Conservation (phyloP, 306 rosid species). For the Hippophae gyantsensis region DNA sequence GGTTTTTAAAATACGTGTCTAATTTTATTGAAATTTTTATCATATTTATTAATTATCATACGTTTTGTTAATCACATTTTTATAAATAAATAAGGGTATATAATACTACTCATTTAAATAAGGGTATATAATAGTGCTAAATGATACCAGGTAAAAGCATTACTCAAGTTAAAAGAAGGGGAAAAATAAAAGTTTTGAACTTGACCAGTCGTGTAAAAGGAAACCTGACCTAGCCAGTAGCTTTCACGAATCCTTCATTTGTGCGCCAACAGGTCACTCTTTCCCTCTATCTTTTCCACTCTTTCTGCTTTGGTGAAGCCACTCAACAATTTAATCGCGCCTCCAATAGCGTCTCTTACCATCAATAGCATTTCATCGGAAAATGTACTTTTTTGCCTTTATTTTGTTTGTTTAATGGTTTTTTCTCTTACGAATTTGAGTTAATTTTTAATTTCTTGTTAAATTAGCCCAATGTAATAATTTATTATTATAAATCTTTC, state of each 20-base stretch:
- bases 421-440: neutral
- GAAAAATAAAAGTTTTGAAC: neutral
- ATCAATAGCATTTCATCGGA: slow-evolving; percentile 13
- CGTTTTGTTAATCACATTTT: too few species aligned
- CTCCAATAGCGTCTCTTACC: slow-evolving; percentile 12
- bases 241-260: slow-evolving; percentile 24
- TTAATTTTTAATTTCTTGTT: neutral
- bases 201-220: slow-evolving; percentile 10
- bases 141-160: too few species aligned
- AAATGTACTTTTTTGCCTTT: slow-evolving; percentile 14
- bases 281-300: neutral
- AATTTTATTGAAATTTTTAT: too few species aligned
- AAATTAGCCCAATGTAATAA: too few species aligned
- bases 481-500: neutral
- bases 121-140: too few species aligned
- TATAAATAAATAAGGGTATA: too few species aligned
- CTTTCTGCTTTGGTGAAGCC: slow-evolving; percentile 2
- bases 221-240: slow-evolving; percentile 22
- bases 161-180: too few species aligned
- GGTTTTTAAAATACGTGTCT: too few species aligned
- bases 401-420: slow-evolving; percentile 13
- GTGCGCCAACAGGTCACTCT: slow-evolving; percentile 31
- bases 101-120: too few species aligned
- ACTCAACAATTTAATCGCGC: slow-evolving; percentile 19
- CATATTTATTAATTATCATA: too few species aligned